Evolutionary conservation across 306 rosid species (phyloP).

Genomic region (apple (Malus domestica)): ASM211411v1 NC_041805.1:11241001-11241500

Average conservation of each 20-base stretch:
- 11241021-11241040: background rate
- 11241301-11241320: background rate
- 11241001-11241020: slow-evolving; percentile 61
- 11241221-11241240: background rate
- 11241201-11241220: background rate
- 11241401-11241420: background rate
- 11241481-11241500: background rate
- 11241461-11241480: background rate
- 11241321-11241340: background rate
- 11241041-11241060: background rate
- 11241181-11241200: background rate
- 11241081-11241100: background rate
- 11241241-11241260: too few relatives aligned
- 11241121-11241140: background rate
- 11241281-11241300: too few relatives aligned
- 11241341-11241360: background rate
- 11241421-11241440: background rate
- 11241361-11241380: background rate
- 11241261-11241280: too few relatives aligned
- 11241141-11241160: background rate
- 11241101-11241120: background rate
- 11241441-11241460: too few relatives aligned
- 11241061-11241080: background rate
- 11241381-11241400: background rate
- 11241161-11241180: background rate